Percentiles rank a stretch among this genome's conserved stretches.
Conservation (phyloP, 1,284 basidiomycete genomes). For the Tylopilus sp. region DNA sequence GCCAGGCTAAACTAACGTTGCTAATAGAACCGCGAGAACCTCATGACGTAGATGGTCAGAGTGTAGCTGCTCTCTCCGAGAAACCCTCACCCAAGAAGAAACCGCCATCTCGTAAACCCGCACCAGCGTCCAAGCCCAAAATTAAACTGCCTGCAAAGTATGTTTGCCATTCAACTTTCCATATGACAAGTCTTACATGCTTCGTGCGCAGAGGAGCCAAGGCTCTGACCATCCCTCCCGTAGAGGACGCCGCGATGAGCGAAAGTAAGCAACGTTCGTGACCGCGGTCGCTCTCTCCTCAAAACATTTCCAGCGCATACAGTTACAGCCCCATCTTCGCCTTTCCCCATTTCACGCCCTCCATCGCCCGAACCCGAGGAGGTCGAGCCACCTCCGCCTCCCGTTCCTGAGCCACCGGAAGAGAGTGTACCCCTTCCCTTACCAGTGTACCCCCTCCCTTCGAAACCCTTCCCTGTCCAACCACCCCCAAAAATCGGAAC, state of each 20-base stretch:
- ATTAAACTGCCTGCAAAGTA: conserved; percentile 41
- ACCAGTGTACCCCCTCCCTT: conserved; percentile 68
- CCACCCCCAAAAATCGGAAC: conserved; percentile 67
- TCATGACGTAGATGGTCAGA: conserved; percentile 27
- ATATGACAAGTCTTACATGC: background rate
- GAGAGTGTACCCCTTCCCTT: conserved; percentile 60
- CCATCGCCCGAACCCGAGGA: conserved; percentile 30
- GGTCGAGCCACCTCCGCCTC: conserved; percentile 25
- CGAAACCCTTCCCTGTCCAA: conserved; percentile 73
- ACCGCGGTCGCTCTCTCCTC: background rate
- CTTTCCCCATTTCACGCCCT: conserved; percentile 31
- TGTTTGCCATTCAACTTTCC: conserved; percentile 8
- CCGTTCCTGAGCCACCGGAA: conserved; percentile 45
- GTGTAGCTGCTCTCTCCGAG: conserved; percentile 18
- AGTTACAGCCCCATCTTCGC: conserved; percentile 45
- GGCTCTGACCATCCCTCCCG: conserved; percentile 17
- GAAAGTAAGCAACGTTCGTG: conserved; percentile 36
- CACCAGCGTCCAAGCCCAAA: conserved; percentile 34
- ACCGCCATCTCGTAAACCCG: conserved; percentile 36
- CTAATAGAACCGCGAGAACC: conserved; percentile 32
- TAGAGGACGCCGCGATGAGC: conserved; percentile 38
- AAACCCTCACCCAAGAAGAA: conserved; percentile 39
- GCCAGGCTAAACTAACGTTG: conserved; percentile 13
- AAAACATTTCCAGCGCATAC: conserved; percentile 33
- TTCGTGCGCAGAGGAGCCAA: conserved; percentile 20